A percentile compares a stretch with the other conserved stretches of the same genome.
These are phyloP conservation scores for Fonsecaea nubica DNA, from an alignment of 2,329 filamentous ascomycete species.

Conservation along the genomic window DNA sequence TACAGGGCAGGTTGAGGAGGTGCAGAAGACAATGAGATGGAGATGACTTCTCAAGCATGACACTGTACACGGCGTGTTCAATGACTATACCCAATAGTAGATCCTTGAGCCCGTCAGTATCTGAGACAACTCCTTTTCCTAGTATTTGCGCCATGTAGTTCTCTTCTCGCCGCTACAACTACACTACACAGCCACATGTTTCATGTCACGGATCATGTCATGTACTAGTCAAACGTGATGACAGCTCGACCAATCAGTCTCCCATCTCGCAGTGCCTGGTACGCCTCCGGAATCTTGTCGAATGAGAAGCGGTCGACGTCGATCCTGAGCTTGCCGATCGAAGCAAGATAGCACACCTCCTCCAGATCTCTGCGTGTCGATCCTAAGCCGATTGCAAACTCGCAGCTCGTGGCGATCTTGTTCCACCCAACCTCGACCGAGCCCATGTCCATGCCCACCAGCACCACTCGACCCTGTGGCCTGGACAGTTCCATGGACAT, in stretches of 20 bases:
- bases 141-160: no score
- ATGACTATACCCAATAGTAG: no score
- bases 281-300: constrained; percentile 31
- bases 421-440: constrained; percentile 31
- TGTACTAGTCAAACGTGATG: constrained; percentile 20
- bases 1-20: constrained; percentile 21
- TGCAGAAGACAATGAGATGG: no score
- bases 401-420: constrained; percentile 33
- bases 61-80: no score
- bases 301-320: constrained; percentile 33
- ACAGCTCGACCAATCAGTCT: constrained; percentile 29
- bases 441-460: constrained; percentile 33
- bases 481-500: constrained; percentile 24
- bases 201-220: no score
- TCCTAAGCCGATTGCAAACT: constrained; percentile 30
- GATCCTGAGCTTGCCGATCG: constrained; percentile 26
- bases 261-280: constrained; percentile 27
- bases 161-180: no score
- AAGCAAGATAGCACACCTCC: constrained; percentile 30
- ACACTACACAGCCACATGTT: no score
- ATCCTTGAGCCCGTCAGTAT: no score
- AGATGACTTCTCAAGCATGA: not conserved
- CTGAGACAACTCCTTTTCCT: no score
- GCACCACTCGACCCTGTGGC: constrained; percentile 25
- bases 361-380: constrained; percentile 30